These are phyloP conservation scores for Cystobasidium sp. DNA, from an alignment of 1,284 basidiomycete genomes.

Conservation along the genomic window DNA sequence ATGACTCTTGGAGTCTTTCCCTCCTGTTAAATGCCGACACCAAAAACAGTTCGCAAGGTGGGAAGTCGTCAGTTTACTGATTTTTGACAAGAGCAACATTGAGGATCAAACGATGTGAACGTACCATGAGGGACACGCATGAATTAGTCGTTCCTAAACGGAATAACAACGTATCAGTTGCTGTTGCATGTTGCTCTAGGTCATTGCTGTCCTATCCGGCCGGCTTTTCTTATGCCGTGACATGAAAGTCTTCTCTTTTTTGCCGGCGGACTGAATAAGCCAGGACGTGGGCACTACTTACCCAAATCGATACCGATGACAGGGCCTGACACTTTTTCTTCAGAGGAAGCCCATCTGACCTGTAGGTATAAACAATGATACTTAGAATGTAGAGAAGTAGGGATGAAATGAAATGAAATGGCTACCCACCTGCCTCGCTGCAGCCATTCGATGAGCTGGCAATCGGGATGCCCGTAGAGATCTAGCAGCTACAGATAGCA, in stretches of 20 bases:
- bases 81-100: too few relatives aligned
- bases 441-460: constrained; percentile 12
- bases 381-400: not conserved
- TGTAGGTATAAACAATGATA: not conserved
- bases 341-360: constrained; percentile 41
- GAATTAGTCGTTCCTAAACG: constrained; percentile 41
- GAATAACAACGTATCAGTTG: not conserved
- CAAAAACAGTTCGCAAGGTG: not conserved
- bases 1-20: constrained; percentile 92
- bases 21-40: constrained; percentile 72
- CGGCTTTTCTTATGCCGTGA: too few relatives aligned
- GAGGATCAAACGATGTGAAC: constrained; percentile 10
- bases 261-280: constrained; percentile 11
- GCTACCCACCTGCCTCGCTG: constrained; percentile 27
- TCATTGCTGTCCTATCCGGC: not conserved
- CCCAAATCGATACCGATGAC: constrained; percentile 46
- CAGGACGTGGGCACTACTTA: not conserved
- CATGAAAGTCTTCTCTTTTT: not conserved
- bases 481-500: constrained; percentile 42
- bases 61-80: constrained; percentile 21
- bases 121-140: constrained; percentile 38
- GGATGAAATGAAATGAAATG: not conserved
- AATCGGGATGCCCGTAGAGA: constrained; percentile 38
- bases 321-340: constrained; percentile 44
- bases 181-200: not conserved